A percentile compares a stretch with the other conserved stretches of the same genome.
phyloP scores from a whole-genome alignment of 1,284 basidiomycete species.

The Austroboletus olivaceoglutinosus region DNA sequence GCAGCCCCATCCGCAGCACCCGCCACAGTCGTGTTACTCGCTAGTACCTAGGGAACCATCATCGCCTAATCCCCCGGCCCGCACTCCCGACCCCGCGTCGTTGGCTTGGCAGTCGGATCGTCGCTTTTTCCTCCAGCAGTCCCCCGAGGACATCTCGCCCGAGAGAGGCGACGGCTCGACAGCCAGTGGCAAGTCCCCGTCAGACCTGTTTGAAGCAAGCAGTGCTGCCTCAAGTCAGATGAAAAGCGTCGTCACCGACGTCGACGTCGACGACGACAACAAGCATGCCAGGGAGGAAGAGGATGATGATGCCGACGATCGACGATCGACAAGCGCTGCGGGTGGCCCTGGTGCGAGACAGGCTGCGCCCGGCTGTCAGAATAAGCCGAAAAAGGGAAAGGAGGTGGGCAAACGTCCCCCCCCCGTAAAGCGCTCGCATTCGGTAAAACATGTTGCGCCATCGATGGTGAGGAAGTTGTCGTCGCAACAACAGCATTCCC shows the following conservation, averaged over 20 bases:
- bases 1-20: not conserved
- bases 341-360: conserved; percentile 10
- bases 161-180: conserved; percentile 33
- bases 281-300: conserved; percentile 17
- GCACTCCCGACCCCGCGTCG: conserved; percentile 23
- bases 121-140: conserved; percentile 45
- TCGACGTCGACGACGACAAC: conserved; percentile 18
- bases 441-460: conserved; percentile 29
- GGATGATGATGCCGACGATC: conserved; percentile 21
- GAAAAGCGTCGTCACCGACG: conserved; percentile 26
- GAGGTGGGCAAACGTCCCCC: conserved; percentile 30
- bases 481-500: conserved; percentile 19
- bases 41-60: conserved; percentile 1
- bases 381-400: conserved; percentile 35
- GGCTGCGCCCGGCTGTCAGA: conserved; percentile 8
- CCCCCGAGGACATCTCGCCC: conserved; percentile 40
- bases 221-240: conserved; percentile 42
- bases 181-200: conserved; percentile 31
- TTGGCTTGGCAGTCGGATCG: conserved; percentile 32
- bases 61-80: conserved; percentile 8
- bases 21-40: conserved; percentile 1
- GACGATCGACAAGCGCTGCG: conserved; percentile 19
- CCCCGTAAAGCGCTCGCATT: conserved; percentile 28
- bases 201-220: conserved; percentile 34
- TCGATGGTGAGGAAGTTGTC: conserved; percentile 29